These are phyloP conservation scores for Sclerotinia minor DNA, from an alignment of 2,329 filamentous ascomycete species.

Conservation along the genomic window DNA sequence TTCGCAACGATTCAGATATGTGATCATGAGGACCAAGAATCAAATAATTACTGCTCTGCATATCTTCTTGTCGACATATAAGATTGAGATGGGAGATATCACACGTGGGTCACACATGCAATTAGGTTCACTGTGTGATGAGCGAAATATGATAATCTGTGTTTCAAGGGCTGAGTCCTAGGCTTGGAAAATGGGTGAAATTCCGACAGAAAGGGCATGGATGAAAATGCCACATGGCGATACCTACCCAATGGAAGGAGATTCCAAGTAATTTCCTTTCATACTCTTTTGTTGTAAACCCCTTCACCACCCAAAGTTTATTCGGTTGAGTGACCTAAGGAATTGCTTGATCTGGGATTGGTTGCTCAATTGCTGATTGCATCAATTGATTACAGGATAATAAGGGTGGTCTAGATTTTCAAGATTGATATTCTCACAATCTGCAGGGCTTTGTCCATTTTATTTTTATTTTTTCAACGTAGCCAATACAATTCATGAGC, in stretches of 20 bases:
- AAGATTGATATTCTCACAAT: too few species aligned
- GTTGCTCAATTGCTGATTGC: too few species aligned
- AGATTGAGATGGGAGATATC: neutral
- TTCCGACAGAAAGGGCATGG: conserved; percentile 10
- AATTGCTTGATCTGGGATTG: too few species aligned
- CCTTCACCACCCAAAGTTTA: neutral
- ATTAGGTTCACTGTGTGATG: conserved; percentile 3
- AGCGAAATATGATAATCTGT: neutral
- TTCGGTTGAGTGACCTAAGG: too few species aligned
- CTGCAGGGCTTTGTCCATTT: conserved; percentile 2
- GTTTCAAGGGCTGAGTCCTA: neutral
- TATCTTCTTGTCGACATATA: neutral
- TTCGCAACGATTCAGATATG: neutral
- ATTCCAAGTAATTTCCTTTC: neutral
- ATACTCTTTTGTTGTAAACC: neutral
- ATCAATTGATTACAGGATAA: neutral
- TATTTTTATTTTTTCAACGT: neutral
- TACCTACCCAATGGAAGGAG: neutral
- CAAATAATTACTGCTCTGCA: neutral
- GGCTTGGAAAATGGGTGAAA: neutral
- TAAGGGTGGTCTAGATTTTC: conserved; percentile 2
- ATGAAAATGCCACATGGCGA: conserved; percentile 7
- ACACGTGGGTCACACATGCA: conserved; percentile 13
- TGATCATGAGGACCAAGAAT: conserved; percentile 15
- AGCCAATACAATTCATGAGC: neutral